Evolutionary conservation across 192 early-diverging fungal species (phyloP), one percentile per base, ranked within the genome.

Genomic region (Geranomyces variabilis): DNA sequence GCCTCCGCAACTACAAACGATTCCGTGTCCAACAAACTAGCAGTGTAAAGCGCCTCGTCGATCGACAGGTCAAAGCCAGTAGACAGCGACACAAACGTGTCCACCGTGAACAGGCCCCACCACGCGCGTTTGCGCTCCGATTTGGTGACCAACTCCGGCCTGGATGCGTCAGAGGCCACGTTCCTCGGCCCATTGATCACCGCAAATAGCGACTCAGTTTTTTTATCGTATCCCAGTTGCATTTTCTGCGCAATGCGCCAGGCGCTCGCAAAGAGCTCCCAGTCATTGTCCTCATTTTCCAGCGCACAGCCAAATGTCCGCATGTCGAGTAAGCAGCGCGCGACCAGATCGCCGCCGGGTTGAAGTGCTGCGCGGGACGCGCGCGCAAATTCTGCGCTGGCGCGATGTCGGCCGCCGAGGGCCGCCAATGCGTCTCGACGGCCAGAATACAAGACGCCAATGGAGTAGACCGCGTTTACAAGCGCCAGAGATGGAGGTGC

Each of bases 401-500:
- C 41, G 19, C 12, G 15, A 36, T 19, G 33, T 8, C 63, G 31
- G 21, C 63, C 63, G 41, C 63, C 63, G 3, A 64, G 8, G 4
- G 15, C 1, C 3, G 43, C 44, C 41, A 46, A 6, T 21, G 57
- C 60, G 41, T 64, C 21, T 17, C 60, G 60, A 15, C 63, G 70
- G 13, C 4, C 30, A 31, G 77, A 79, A 55, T 71, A 79, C 26
- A 67, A 47, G 24, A 61, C 62, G 2, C 77, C 77, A 67, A 81
- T 68, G 22, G 76, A 60, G 66, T 78, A 81, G 48, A 81, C 70
- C 12, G 76, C 68, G 66, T 71, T 63, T 12, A 81, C 49, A 15
- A 81, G 73, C 26, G 53, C 43, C 14, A 67, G 67, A 15, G 79
- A 58, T 26, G 29, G 21, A 3, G 17, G 7, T 26, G 12, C 21